Percentiles rank a stretch among this genome's conserved stretches.
Evolutionary conservation across 2,329 filamentous ascomycete genomes (phyloP).

Genomic region (Teratosphaeria pseudoeucalypti): DNA sequence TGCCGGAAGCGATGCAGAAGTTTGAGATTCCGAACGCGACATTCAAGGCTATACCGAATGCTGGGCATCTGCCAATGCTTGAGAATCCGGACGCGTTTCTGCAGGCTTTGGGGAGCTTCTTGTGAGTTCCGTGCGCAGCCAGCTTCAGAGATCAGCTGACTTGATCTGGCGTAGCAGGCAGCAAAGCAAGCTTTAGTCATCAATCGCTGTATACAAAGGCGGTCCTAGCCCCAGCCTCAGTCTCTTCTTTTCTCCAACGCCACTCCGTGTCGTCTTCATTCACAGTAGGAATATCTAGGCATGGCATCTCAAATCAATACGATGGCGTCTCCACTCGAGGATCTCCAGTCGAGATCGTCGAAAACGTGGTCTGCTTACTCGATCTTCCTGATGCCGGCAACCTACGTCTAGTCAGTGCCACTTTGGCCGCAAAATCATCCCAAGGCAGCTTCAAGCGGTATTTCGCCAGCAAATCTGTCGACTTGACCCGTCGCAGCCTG

Average conservation of each 20-base stretch:
- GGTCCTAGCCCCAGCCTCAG: not conserved
- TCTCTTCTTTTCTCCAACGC: not conserved
- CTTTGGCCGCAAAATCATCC: not conserved
- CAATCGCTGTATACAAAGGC: not conserved
- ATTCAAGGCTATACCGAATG: constrained; percentile 55
- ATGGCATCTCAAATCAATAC: not conserved
- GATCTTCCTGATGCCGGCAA: not conserved
- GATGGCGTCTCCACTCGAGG: not conserved
- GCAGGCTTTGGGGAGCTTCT: constrained; percentile 49
- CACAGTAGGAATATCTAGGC: not conserved
- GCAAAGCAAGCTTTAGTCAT: not conserved
- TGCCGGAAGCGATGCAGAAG: constrained; percentile 55
- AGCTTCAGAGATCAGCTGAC: not conserved
- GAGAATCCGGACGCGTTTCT: constrained; percentile 63
- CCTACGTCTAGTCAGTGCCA: not conserved
- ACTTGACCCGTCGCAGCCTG: not conserved
- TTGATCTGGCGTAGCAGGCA: not conserved
- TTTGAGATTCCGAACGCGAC: constrained; percentile 47
- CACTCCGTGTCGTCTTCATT: not conserved
- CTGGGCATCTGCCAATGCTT: constrained; percentile 77
- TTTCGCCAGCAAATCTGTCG: not conserved
- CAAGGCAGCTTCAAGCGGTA: not conserved
- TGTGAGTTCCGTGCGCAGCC: constrained; percentile 25
- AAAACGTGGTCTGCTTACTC: not conserved
- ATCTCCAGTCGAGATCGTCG: not conserved